Evolutionary conservation across 1,139 yeast genomes (phyloP).

Genomic region (Candida pseudoviswanathii): DNA sequence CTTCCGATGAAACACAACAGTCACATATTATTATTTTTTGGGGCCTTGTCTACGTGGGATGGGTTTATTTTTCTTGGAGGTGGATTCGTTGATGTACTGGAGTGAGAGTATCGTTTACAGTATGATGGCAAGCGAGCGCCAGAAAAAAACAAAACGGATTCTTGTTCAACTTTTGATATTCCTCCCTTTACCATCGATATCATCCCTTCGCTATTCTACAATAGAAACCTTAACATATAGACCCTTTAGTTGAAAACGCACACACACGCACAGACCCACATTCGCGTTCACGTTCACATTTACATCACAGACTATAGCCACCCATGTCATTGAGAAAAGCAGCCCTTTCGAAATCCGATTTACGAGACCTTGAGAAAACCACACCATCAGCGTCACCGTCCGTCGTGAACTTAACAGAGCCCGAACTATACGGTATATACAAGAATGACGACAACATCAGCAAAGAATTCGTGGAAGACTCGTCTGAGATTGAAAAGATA

Average conservation of each 20-base stretch:
- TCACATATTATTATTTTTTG: no score
- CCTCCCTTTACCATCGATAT: neutral
- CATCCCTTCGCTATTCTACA: neutral
- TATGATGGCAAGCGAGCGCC: no score
- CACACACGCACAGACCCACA: neutral
- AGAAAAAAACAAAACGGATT: neutral
- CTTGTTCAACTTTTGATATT: neutral
- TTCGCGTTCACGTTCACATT: no score
- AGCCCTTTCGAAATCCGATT: neutral
- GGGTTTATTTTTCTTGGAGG: no score
- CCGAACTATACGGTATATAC: conserved; percentile 52
- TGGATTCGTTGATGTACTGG: no score
- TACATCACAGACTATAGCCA: neutral
- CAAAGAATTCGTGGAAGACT: conserved; percentile 24
- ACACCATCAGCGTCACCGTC: neutral
- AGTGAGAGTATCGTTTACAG: no score
- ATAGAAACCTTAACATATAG: neutral
- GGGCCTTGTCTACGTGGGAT: no score
- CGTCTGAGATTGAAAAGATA: conserved; percentile 12
- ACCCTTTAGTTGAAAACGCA: neutral
- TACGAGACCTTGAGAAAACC: neutral
- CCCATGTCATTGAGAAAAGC: conserved; percentile 2
- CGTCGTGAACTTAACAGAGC: conserved; percentile 48
- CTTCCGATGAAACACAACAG: no score
- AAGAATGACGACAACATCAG: conserved; percentile 40